Evolutionary conservation across 2,329 filamentous ascomycete genomes (phyloP).

Genomic region (Atkinsonella hypoxylon): DNA sequence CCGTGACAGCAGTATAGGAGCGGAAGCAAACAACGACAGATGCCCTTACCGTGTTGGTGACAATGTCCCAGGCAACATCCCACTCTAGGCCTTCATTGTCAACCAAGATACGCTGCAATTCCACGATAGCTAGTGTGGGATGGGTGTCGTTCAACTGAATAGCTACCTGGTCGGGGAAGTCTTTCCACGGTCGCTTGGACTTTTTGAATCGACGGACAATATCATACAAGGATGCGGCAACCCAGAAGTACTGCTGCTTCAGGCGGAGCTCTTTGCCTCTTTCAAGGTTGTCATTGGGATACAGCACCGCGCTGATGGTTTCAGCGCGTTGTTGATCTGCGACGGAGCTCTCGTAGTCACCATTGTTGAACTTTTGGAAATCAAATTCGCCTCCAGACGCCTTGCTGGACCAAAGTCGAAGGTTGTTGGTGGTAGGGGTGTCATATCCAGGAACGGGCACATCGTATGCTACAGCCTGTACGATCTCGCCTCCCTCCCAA

Average conservation of each 20-base stretch:
- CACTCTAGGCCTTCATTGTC: slow-evolving; percentile 86
- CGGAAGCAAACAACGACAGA: neutral
- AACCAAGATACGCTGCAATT: slow-evolving; percentile 83
- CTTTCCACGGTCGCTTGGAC: slow-evolving; percentile 76
- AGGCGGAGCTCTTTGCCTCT: slow-evolving; percentile 91
- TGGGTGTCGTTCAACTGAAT: slow-evolving; percentile 98
- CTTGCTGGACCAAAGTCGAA: slow-evolving; percentile 95
- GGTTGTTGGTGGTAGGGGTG: slow-evolving; percentile 87
- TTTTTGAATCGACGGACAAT: slow-evolving; percentile 99
- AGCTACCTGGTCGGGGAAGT: slow-evolving; percentile 89
- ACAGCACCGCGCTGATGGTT: slow-evolving; percentile 93
- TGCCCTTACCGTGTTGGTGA: slow-evolving; percentile 47
- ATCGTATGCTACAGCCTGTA: slow-evolving; percentile 87
- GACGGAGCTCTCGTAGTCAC: slow-evolving; percentile 95
- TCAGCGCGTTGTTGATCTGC: slow-evolving; percentile 98
- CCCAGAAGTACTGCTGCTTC: slow-evolving; percentile 99
- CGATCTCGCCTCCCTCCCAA: slow-evolving; percentile 91
- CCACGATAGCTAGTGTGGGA: slow-evolving; percentile 89
- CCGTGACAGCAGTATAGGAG: too few species aligned
- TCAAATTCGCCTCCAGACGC: slow-evolving; percentile 95
- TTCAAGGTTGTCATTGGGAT: slow-evolving; percentile 95
- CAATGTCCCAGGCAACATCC: slow-evolving; percentile 83
- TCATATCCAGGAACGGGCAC: slow-evolving; percentile 83
- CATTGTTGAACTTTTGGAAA: slow-evolving; percentile 98
- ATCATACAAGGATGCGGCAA: slow-evolving; percentile 88